Conservation (phyloP, 2,329 filamentous ascomycete genomes). For the Podosphaera xanthii region DNA sequence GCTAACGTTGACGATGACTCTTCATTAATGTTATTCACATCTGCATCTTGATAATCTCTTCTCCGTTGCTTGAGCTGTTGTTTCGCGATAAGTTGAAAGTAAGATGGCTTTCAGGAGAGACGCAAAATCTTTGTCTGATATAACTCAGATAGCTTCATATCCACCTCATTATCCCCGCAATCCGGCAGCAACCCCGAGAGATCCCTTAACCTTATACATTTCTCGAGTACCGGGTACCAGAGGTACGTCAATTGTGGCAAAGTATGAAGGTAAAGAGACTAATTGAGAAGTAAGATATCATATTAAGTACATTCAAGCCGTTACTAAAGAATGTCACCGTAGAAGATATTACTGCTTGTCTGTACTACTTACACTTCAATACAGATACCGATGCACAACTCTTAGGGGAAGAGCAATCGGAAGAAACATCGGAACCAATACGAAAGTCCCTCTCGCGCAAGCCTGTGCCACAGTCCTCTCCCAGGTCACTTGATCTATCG, state of each 20-base stretch:
- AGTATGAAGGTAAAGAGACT: conserved; percentile 2
- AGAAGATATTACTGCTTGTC: conserved; percentile 63
- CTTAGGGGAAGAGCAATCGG: conserved; percentile 12
- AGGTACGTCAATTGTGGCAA: conserved; percentile 30
- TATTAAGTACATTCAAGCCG: conserved; percentile 70
- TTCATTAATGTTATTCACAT: no score
- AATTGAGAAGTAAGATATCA: conserved; percentile 8
- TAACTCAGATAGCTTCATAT: conserved; percentile 64
- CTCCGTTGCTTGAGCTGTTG: background rate
- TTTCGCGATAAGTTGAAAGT: background rate
- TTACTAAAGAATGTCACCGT: conserved; percentile 70
- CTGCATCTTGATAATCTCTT: background rate
- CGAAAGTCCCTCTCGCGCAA: conserved; percentile 13
- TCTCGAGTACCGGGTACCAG: conserved; percentile 76
- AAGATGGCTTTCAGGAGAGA: conserved; percentile 25
- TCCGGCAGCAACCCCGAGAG: conserved; percentile 42
- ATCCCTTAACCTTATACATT: conserved; percentile 70
- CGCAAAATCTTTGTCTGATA: conserved; percentile 58
- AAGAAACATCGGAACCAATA: conserved; percentile 2
- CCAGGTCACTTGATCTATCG: conserved; percentile 8
- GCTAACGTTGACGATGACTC: no score
- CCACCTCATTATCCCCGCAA: conserved; percentile 70
- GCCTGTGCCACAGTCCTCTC: conserved; percentile 12
- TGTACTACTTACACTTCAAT: conserved; percentile 80
- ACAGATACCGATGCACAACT: conserved; percentile 30